These are phyloP conservation scores for Phytophthora hibernalis DNA, from an alignment of 352 stramenopile genomes.

Conservation along the genomic window DNA sequence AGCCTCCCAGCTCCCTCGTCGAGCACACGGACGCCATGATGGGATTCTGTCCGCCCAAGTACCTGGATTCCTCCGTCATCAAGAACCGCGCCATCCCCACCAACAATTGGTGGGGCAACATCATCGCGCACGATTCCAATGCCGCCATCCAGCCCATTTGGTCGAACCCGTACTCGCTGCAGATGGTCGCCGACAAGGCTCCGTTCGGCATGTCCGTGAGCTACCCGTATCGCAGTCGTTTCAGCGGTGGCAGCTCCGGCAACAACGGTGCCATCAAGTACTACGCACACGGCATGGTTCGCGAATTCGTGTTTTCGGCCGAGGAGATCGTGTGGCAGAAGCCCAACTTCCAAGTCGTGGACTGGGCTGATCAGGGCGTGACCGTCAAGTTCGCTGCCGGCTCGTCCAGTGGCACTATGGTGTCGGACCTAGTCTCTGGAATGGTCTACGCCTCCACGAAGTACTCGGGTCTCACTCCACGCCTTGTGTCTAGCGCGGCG, in stretches of 20 bases:
- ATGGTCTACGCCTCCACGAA: constrained; percentile 67
- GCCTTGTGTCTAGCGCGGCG: constrained; percentile 44
- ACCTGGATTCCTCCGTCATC: constrained; percentile 50
- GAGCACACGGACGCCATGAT: constrained; percentile 62
- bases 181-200: constrained; percentile 45
- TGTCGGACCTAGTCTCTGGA: constrained; percentile 63
- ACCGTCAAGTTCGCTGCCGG: constrained; percentile 50
- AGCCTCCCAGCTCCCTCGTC: constrained; percentile 48
- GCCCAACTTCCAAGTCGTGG: constrained; percentile 56
- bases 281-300: constrained; percentile 61
- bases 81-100: constrained; percentile 66
- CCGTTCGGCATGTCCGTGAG: constrained; percentile 60
- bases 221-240: constrained; percentile 64
- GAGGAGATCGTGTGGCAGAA: constrained; percentile 51
- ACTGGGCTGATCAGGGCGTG: constrained; percentile 67
- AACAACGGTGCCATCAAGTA: constrained; percentile 60
- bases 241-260: constrained; percentile 58
- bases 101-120: constrained; percentile 80
- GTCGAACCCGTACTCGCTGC: constrained; percentile 66
- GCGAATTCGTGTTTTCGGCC: constrained; percentile 63
- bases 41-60: constrained; percentile 59
- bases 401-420: constrained; percentile 38
- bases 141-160: constrained; percentile 54
- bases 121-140: constrained; percentile 58
- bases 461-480: constrained; percentile 54